A percentile compares a stretch with the other conserved stretches of the same genome.
phyloP scores from a whole-genome alignment of 2,329 filamentous ascomycete genomes.

The Exserohilum turcica region DNA sequence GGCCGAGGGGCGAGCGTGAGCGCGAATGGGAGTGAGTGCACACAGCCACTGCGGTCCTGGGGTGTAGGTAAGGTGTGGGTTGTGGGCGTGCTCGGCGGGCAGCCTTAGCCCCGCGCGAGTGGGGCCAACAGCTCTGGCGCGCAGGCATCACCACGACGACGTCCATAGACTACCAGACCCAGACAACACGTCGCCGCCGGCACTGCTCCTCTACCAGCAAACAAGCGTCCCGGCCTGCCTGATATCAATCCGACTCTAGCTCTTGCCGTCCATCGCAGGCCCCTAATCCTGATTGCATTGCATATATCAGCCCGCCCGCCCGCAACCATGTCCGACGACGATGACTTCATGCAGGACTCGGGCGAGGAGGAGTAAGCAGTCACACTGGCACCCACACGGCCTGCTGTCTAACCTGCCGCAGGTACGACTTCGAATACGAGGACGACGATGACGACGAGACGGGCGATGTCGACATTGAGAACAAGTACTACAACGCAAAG shows the following conservation, averaged over 20 bases:
- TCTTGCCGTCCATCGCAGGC: not conserved
- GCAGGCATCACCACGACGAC: slow-evolving; percentile 28
- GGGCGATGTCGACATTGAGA: slow-evolving; percentile 93
- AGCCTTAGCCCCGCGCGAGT: slow-evolving; percentile 10
- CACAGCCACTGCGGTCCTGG: too few species aligned
- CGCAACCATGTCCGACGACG: slow-evolving; percentile 75
- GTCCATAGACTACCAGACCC: slow-evolving; percentile 9
- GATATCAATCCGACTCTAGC: not conserved
- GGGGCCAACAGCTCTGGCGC: slow-evolving; percentile 17
- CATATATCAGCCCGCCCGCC: slow-evolving; percentile 8
- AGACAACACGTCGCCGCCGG: slow-evolving; percentile 18
- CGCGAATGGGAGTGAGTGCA: too few species aligned
- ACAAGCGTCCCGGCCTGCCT: not conserved
- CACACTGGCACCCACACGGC: not conserved
- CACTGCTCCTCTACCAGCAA: slow-evolving; percentile 6
- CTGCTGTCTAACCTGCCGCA: slow-evolving; percentile 45
- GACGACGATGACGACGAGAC: slow-evolving; percentile 88
- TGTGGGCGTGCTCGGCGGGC: slow-evolving; percentile 4
- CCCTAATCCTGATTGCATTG: not conserved
- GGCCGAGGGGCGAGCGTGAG: too few species aligned
- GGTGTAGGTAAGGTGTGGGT: too few species aligned
- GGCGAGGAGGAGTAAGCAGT: slow-evolving; percentile 82
- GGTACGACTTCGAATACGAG: slow-evolving; percentile 97
- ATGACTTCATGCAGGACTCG: slow-evolving; percentile 93
- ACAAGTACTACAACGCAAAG: slow-evolving; percentile 99